Percentiles rank a stretch among this genome's conserved stretches.
These are phyloP conservation scores for Pelargonium myrrhifolium DNA, from an alignment of 441 rosid genomes.

Conservation along the genomic window DNA sequence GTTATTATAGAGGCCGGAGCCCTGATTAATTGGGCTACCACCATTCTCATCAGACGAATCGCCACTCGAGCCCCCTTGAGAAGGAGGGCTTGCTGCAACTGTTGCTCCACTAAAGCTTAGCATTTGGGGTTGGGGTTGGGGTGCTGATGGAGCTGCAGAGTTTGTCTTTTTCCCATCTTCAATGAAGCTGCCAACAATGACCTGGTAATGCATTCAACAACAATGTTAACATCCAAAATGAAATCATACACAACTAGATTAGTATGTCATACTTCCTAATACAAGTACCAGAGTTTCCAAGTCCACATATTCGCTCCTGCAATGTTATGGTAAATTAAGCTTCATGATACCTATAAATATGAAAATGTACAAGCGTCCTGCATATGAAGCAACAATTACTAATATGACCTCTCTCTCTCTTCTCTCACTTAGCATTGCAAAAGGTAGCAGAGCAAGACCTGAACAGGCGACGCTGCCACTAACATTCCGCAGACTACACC, in stretches of 20 bases:
- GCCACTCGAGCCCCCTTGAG: constrained; percentile 57
- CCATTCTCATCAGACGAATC: constrained; percentile 78
- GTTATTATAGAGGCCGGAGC: constrained; percentile 40
- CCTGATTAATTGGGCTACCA: constrained; percentile 42
- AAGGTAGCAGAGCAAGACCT: constrained; percentile 35
- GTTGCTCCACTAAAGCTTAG: constrained; percentile 50
- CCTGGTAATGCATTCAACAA: constrained; percentile 30
- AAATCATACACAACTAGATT: background rate
- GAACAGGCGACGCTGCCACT: constrained; percentile 79
- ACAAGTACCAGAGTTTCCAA: background rate
- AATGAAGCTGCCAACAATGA: constrained; percentile 82
- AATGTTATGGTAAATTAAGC: background rate
- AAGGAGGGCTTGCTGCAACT: constrained; percentile 49
- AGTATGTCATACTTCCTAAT: background rate
- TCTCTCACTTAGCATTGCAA: background rate
- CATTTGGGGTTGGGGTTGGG: constrained; percentile 27
- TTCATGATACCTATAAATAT: background rate
- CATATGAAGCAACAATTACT: background rate
- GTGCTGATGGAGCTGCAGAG: constrained; percentile 39
- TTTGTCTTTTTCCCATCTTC: constrained; percentile 54
- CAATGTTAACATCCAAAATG: background rate
- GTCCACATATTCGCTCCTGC: background rate
- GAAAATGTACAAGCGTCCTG: background rate
- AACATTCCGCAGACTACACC: constrained; percentile 84
- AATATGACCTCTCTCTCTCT: too few species aligned